Percentiles rank a stretch among this genome's conserved stretches.
These are phyloP conservation scores for Calocera cornea DNA, from an alignment of 768 basidiomycete species.

Conservation along the genomic window DNA sequence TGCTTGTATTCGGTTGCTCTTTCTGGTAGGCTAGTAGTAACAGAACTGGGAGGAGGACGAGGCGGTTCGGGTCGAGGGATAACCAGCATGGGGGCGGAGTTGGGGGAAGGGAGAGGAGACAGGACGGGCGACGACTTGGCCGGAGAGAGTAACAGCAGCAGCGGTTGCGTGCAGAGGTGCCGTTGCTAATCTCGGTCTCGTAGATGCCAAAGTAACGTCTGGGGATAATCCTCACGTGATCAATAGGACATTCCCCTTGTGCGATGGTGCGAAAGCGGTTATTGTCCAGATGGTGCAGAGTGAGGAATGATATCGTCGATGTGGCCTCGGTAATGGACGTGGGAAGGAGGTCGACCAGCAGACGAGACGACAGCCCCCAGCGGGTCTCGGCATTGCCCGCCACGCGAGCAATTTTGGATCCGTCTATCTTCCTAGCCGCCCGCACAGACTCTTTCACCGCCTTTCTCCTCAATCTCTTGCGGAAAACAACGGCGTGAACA, in stretches of 20 bases:
- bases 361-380: constrained; percentile 4
- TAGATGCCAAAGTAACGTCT: neutral
- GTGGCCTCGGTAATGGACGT: neutral
- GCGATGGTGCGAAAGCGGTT: neutral
- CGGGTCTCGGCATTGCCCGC: constrained; percentile 2
- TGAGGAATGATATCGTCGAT: neutral
- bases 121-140: neutral
- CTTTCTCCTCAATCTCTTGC: neutral
- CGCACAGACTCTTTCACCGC: neutral
- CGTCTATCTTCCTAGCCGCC: neutral
- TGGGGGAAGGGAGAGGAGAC: neutral
- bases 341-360: constrained; percentile 1
- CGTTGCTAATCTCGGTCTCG: neutral
- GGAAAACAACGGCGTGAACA: neutral
- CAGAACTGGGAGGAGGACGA: constrained; percentile 2
- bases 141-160: neutral
- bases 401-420: neutral
- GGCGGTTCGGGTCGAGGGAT: constrained; percentile 4
- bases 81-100: constrained; percentile 5
- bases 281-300: neutral
- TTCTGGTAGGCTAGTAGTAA: constrained; percentile 1
- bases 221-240: neutral
- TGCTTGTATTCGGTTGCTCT: neutral
- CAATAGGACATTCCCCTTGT: neutral
- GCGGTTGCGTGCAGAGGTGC: neutral